Percentiles rank a stretch among this genome's conserved stretches.
phyloP scores from a whole-genome alignment of 2,329 filamentous ascomycete species.

The Ascocoryne sarcoides region DNA sequence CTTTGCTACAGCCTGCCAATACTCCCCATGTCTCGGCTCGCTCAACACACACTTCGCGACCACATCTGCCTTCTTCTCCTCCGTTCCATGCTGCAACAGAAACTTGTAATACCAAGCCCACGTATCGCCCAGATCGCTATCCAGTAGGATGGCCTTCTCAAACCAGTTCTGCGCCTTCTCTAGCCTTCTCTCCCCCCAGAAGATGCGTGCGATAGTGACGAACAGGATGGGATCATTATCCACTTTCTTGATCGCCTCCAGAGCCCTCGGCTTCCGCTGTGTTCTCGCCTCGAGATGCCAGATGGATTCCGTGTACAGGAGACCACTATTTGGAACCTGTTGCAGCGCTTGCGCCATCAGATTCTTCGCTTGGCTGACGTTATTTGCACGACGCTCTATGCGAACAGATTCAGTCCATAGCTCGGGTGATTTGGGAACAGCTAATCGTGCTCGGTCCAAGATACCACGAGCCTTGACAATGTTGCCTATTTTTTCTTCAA shows the following conservation, averaged over 20 bases:
- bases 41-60: slow-evolving; percentile 70
- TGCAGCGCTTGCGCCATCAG: slow-evolving; percentile 91
- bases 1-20: slow-evolving; percentile 83
- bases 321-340: slow-evolving; percentile 77
- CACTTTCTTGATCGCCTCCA: slow-evolving; percentile 95
- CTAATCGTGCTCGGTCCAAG: slow-evolving; percentile 81
- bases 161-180: slow-evolving; percentile 98
- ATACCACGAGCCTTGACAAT: slow-evolving; percentile 89
- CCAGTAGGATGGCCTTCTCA: slow-evolving; percentile 83
- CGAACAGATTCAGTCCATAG: slow-evolving; percentile 93
- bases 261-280: slow-evolving; percentile 79
- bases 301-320: slow-evolving; percentile 91
- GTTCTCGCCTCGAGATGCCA: slow-evolving; percentile 89
- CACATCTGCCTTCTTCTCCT: slow-evolving; percentile 84
- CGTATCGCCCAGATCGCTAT: slow-evolving; percentile 79
- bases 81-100: slow-evolving; percentile 80
- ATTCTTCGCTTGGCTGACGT: slow-evolving; percentile 73
- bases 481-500: slow-evolving; percentile 78
- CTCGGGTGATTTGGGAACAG: slow-evolving; percentile 73
- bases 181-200: slow-evolving; percentile 86
- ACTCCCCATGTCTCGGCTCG: slow-evolving; percentile 86
- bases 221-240: slow-evolving; percentile 87
- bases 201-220: slow-evolving; percentile 86
- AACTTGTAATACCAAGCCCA: slow-evolving; percentile 99
- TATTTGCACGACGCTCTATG: slow-evolving; percentile 80